Percentiles rank a stretch among this genome's conserved stretches.
These are phyloP conservation scores for Eucalyptus caleyi DNA, from an alignment of 345 rosid genomes.

Conservation along the genomic window DNA sequence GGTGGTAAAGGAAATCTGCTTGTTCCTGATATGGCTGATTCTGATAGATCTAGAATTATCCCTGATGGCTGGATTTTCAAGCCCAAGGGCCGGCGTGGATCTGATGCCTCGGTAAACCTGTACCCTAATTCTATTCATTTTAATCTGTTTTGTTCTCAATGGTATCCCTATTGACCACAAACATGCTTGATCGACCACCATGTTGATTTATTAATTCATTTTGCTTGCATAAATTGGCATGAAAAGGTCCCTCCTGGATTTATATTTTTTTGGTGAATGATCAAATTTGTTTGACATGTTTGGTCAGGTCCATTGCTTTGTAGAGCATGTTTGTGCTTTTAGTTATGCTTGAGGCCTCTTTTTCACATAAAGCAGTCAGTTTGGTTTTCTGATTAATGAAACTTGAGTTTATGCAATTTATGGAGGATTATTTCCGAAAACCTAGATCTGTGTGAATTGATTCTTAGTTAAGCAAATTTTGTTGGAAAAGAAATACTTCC, in stretches of 20 bases:
- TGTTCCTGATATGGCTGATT: neutral
- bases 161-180: neutral
- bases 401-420: neutral
- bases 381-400: neutral
- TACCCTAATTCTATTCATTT: neutral
- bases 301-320: neutral
- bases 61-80: neutral
- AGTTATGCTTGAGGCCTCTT: neutral
- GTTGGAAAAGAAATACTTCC: neutral
- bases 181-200: neutral
- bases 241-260: neutral
- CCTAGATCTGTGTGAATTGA: neutral
- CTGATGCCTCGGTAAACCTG: neutral
- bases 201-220: neutral
- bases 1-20: neutral
- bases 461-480: neutral
- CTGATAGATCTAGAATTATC: neutral
- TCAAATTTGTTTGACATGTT: neutral
- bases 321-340: neutral
- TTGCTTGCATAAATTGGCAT: neutral
- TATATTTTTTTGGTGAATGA: neutral
- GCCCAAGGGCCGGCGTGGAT: neutral
- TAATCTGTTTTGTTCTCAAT: neutral
- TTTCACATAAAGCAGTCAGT: neutral
- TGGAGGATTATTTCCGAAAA: neutral